Evolutionary conservation across 2,329 filamentous ascomycete genomes (phyloP).

Genomic region (Parastagonospora nodorum): DNA sequence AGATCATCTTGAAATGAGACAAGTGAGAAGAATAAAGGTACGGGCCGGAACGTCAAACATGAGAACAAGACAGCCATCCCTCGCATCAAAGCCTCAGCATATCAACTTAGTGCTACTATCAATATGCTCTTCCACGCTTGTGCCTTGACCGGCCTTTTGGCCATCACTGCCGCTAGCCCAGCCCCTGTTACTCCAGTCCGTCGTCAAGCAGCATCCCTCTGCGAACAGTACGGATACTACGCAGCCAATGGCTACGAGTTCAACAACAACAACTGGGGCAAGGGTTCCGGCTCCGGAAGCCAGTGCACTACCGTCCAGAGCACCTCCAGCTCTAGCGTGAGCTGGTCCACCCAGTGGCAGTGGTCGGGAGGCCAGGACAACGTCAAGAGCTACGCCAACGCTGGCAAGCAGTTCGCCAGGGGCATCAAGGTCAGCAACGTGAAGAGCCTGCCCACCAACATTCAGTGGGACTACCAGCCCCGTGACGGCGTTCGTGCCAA

Average conservation of each 20-base stretch:
- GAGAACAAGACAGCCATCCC: not conserved
- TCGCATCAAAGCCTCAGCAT: not conserved
- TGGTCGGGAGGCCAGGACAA: constrained; percentile 28
- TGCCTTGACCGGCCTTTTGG: constrained; percentile 1
- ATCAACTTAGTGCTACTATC: not conserved
- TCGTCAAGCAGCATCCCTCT: constrained; percentile 17
- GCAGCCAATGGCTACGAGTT: constrained; percentile 27
- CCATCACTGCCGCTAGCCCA: constrained; percentile 2
- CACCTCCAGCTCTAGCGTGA: constrained; percentile 16
- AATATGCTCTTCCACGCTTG: constrained; percentile 4
- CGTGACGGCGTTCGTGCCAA: constrained; percentile 20
- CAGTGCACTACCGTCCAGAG: constrained; percentile 29
- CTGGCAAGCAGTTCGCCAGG: constrained; percentile 21
- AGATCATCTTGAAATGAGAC: not conserved
- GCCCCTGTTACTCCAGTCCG: not conserved
- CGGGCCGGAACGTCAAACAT: not conserved
- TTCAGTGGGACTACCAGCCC: constrained; percentile 26
- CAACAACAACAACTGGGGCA: constrained; percentile 33
- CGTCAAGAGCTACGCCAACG: constrained; percentile 31
- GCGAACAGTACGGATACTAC: constrained; percentile 24
- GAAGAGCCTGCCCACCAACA: constrained; percentile 23
- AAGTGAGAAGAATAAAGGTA: not conserved
- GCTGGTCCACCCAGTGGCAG: constrained; percentile 22
- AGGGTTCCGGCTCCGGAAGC: constrained; percentile 13
- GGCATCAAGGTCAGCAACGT: constrained; percentile 18